These are phyloP conservation scores for Coemansia sp. DNA, from an alignment of 192 early-diverging fungal species.

Conservation along the genomic window DNA sequence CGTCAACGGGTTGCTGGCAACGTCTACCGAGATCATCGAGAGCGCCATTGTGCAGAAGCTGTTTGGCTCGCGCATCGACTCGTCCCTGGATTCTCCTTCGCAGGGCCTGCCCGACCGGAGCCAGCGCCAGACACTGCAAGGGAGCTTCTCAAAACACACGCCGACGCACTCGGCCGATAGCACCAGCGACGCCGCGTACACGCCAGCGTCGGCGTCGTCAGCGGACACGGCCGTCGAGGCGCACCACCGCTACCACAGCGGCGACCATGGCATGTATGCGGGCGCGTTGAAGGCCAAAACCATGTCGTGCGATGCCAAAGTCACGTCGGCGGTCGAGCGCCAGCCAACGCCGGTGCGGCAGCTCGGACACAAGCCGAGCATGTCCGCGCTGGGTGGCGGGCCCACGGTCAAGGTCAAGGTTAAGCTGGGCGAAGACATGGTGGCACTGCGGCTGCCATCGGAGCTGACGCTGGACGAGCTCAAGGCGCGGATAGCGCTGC, in stretches of 20 bases:
- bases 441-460: conserved; percentile 65
- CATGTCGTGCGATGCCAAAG: conserved; percentile 48
- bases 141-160: conserved; percentile 17
- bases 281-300: conserved; percentile 13
- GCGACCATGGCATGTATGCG: conserved; percentile 2
- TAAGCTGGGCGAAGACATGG: conserved; percentile 63
- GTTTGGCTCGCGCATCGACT: conserved; percentile 39
- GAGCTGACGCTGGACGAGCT: conserved; percentile 55
- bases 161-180: conserved; percentile 35
- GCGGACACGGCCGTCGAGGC: conserved; percentile 32
- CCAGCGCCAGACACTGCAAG: background rate
- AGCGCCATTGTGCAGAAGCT: conserved; percentile 35
- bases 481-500: conserved; percentile 58
- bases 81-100: background rate
- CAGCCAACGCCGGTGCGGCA: conserved; percentile 1
- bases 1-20: conserved; percentile 57
- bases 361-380: conserved; percentile 40
- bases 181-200: conserved; percentile 15
- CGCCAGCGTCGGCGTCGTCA: conserved; percentile 40
- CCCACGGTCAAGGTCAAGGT: conserved; percentile 68
- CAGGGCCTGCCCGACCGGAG: conserved; percentile 1
- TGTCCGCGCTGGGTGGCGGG: conserved; percentile 16
- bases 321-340: background rate
- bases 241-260: conserved; percentile 3
- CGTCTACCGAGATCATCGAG: conserved; percentile 57